These are phyloP conservation scores for Amanita subjunquillea DNA, from an alignment of 768 basidiomycete genomes.

Conservation along the genomic window DNA sequence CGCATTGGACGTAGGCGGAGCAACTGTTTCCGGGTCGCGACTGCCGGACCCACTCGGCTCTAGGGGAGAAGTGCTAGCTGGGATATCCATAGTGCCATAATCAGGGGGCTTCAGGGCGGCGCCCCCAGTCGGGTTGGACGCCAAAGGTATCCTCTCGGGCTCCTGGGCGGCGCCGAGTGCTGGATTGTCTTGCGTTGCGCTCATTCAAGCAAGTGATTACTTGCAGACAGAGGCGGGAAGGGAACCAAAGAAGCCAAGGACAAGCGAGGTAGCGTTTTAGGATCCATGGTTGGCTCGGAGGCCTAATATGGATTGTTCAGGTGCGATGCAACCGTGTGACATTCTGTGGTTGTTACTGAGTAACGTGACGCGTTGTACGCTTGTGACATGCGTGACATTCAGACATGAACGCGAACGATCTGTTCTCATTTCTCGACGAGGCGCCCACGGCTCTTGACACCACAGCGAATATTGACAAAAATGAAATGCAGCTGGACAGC, in stretches of 20 bases:
- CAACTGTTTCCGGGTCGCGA: not conserved
- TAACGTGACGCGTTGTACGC: no score
- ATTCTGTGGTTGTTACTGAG: no score
- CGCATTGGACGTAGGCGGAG: not conserved
- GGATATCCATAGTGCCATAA: not conserved
- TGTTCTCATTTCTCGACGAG: slow-evolving; percentile 63
- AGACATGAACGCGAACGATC: slow-evolving; percentile 39
- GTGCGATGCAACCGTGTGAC: not conserved
- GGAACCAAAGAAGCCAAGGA: not conserved
- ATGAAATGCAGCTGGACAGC: slow-evolving; percentile 16
- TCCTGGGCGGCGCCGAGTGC: not conserved
- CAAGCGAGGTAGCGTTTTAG: not conserved
- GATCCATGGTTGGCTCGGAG: not conserved
- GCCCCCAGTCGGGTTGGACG: not conserved
- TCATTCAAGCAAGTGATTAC: not conserved
- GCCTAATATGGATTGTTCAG: not conserved
- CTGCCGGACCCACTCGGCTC: not conserved
- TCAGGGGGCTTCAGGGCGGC: not conserved
- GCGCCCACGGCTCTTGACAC: slow-evolving; percentile 18
- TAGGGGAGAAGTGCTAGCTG: not conserved
- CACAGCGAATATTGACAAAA: slow-evolving; percentile 19
- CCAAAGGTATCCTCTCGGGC: not conserved
- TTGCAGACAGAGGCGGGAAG: not conserved
- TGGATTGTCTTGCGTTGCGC: not conserved
- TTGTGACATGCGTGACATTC: slow-evolving; percentile 17